phyloP scores from a whole-genome alignment of 2,329 filamentous ascomycete genomes.

The Aspergillus ustus region DNA sequence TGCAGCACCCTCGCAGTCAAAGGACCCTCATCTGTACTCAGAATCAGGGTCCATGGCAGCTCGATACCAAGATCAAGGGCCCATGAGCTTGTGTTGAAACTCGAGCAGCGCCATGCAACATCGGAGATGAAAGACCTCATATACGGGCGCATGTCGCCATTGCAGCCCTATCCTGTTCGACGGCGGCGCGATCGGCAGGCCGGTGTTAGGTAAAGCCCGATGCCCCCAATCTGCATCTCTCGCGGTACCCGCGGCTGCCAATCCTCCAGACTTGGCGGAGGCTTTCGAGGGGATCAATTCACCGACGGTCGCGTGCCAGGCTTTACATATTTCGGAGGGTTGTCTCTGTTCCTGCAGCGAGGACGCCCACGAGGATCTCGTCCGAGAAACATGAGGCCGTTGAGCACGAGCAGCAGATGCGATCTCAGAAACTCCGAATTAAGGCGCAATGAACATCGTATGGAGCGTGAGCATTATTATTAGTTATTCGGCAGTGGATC shows the following conservation, averaged over 20 bases:
- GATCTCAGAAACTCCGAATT: background rate
- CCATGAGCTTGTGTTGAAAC: background rate
- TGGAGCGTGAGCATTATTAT: background rate
- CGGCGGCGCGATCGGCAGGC: background rate
- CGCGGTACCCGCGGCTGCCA: constrained; percentile 2
- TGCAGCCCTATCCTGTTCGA: background rate
- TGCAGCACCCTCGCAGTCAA: no score
- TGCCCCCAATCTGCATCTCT: background rate
- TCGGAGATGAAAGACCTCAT: background rate
- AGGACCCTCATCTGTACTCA: background rate
- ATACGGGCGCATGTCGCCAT: constrained; percentile 5
- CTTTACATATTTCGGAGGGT: background rate
- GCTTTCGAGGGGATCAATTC: background rate
- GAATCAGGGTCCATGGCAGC: background rate
- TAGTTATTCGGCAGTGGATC: background rate
- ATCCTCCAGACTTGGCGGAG: background rate
- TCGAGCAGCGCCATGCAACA: background rate
- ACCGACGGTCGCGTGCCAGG: background rate
- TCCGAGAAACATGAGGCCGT: background rate
- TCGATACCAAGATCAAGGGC: background rate
- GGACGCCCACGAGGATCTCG: background rate
- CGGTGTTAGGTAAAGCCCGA: background rate
- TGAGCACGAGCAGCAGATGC: background rate
- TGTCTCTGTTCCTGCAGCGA: background rate
- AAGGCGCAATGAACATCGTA: no score